phyloP scores from a whole-genome alignment of 495 filamentous ascomycete genomes.

The Immersiella caudata region DNA sequence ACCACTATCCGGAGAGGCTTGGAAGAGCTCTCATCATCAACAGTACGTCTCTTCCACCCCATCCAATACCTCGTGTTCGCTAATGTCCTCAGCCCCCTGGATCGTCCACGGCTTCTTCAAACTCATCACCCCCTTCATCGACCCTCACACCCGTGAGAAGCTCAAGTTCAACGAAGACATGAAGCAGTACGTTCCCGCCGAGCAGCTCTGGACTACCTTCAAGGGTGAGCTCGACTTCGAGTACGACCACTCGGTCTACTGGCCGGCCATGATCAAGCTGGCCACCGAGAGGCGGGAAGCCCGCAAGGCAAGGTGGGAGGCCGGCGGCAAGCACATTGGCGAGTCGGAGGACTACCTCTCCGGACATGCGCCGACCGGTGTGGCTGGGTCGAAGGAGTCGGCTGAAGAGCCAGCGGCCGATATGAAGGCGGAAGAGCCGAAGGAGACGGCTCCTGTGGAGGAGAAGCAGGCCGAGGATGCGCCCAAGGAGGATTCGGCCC shows the following conservation, averaged over 20 bases:
- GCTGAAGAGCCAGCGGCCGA: conserved; percentile 4
- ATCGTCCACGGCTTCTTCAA: conserved; percentile 90
- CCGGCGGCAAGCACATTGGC: conserved; percentile 75
- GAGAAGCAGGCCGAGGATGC: conserved; percentile 14
- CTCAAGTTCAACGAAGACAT: conserved; percentile 93
- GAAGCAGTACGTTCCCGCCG: conserved; percentile 69
- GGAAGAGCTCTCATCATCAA: conserved; percentile 87
- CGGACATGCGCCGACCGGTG: conserved; percentile 27
- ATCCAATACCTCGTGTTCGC: background rate
- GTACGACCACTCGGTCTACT: conserved; percentile 86
- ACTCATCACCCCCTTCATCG: conserved; percentile 92
- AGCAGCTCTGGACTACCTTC: conserved; percentile 74
- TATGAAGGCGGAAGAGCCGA: conserved; percentile 8
- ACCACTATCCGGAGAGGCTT: conserved; percentile 92
- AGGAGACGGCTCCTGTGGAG: conserved; percentile 12
- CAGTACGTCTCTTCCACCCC: conserved; percentile 56
- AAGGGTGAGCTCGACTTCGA: conserved; percentile 73
- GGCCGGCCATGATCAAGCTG: conserved; percentile 77
- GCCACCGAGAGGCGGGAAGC: conserved; percentile 62
- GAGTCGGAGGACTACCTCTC: conserved; percentile 79
- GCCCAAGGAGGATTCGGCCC: conserved; percentile 3
- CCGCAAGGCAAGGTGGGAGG: conserved; percentile 71
- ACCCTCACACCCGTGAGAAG: conserved; percentile 87
- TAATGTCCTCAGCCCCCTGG: conserved; percentile 69
- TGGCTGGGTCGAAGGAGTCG: conserved; percentile 20